Base-by-base conservation (phyloP, 2,329 filamentous ascomycete genomes). In the Falciphora oryzae region DNA sequence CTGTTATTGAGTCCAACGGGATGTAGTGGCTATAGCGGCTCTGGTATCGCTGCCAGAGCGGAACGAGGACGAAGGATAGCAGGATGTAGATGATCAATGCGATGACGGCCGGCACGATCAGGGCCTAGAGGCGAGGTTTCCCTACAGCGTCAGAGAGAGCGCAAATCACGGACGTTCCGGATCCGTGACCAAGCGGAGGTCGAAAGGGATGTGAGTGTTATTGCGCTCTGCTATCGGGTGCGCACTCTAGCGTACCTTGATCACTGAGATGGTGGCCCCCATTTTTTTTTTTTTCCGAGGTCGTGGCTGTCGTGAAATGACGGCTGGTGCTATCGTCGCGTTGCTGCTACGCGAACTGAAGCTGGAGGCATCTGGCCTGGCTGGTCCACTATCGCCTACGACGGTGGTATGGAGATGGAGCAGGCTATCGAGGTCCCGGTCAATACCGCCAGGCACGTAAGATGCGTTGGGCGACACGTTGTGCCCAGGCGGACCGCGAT, bases 1-100 rank as follows among this genome's bases (percentile, higher is more conserved):
- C 83, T 28, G 85, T 84, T 66, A 90, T 85, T 38, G 81, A 79
- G 67, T 89, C 83, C 68, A 92, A 77, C 0, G 89, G 89, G 1
- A 92, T 84, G 72, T 93, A 93, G 66, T 91, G 87, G 72, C 86
- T 84, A 75, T 92, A 92, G 66, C 89, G 86, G 69, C 83, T 83
- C 68, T 85, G 87, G 75, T 91, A 90, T 65, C 83, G 84, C 61
- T 85, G 87, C 84, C 89, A 90, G 66, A 89, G 73, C 2, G 90
- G 90, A 31, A 91, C 72, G 66, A 91, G 71, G 70, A 88, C 77
- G 74, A 87, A 90, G 65, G 85, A 88, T 65, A 88, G 77, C 65
- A 87, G 65, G 70, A 92, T 75, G 75, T 91, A 93, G 69, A 92
- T 78, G 67, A 84, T 75, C 61, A 92, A 81, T 59, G 90, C 90